These are phyloP conservation scores for Trichophyton simii DNA, from an alignment of 2,329 filamentous ascomycete genomes.

Conservation along the genomic window DNA sequence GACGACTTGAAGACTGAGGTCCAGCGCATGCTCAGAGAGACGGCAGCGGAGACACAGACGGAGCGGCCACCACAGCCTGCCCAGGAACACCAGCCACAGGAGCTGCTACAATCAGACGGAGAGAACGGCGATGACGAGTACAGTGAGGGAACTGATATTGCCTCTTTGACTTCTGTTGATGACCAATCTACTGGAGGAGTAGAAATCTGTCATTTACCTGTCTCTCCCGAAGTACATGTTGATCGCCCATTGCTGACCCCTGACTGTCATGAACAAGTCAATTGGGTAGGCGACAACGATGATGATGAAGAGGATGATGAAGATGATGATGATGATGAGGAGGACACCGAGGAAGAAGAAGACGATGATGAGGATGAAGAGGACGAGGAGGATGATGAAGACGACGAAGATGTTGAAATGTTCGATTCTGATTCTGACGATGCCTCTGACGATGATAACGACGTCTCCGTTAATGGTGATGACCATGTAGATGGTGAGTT, in stretches of 20 bases:
- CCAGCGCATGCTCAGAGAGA: not conserved
- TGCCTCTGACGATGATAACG: not conserved
- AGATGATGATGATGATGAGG: not conserved
- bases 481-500: not conserved
- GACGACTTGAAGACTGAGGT: not conserved
- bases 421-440: not conserved
- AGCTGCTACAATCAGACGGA: not conserved
- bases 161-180: not conserved
- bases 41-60: too few relatives aligned
- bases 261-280: not conserved
- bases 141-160: constrained; percentile 2
- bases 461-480: not conserved
- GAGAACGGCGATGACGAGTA: constrained; percentile 5
- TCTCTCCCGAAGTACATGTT: not conserved
- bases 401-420: too few relatives aligned
- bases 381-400: not conserved
- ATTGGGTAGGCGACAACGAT: not conserved
- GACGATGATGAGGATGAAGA: not conserved
- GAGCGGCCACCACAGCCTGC: too few relatives aligned
- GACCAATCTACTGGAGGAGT: not conserved
- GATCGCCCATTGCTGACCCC: not conserved
- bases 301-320: not conserved
- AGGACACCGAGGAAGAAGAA: not conserved
- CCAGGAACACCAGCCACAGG: not conserved
- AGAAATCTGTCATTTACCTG: not conserved